Conservation (phyloP, 169 alveolate species). For the Eimeria necatrix region DNA sequence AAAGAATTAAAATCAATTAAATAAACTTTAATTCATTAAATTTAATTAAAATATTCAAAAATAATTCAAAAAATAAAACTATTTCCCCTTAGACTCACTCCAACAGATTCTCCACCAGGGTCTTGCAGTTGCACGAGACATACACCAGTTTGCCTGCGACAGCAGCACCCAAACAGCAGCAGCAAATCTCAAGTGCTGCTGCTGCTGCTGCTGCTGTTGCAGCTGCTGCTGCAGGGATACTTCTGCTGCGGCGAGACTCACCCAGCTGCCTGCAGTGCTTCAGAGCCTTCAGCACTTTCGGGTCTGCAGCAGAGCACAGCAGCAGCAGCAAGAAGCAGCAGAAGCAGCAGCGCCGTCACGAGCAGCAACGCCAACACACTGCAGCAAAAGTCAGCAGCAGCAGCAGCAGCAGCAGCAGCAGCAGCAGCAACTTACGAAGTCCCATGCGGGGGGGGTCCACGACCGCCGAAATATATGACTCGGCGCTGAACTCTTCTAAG, state of each 20-base stretch:
- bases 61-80: too few species aligned
- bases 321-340: background rate
- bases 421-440: constrained; percentile 51
- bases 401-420: background rate
- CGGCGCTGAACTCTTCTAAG: constrained; percentile 50
- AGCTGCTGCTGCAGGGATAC: background rate
- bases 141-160: constrained; percentile 75
- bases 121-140: constrained; percentile 82
- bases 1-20: too few species aligned
- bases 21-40: background rate
- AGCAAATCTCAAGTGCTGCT: background rate
- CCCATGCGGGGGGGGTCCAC: constrained; percentile 84
- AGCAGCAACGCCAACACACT: constrained; percentile 10
- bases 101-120: constrained; percentile 77
- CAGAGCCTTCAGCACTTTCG: constrained; percentile 57
- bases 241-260: background rate
- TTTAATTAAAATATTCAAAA: too few species aligned
- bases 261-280: constrained; percentile 52
- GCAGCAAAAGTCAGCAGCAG: background rate
- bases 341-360: background rate
- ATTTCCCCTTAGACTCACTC: constrained; percentile 23
- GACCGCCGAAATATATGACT: constrained; percentile 68
- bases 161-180: background rate
- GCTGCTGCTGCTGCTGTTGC: background rate
- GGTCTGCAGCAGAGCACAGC: background rate